Evolutionary conservation across 129 eudicot species (phyloP), one percentile per base, ranked within the genome.

Genomic region (Calendula officinalis): DNA sequence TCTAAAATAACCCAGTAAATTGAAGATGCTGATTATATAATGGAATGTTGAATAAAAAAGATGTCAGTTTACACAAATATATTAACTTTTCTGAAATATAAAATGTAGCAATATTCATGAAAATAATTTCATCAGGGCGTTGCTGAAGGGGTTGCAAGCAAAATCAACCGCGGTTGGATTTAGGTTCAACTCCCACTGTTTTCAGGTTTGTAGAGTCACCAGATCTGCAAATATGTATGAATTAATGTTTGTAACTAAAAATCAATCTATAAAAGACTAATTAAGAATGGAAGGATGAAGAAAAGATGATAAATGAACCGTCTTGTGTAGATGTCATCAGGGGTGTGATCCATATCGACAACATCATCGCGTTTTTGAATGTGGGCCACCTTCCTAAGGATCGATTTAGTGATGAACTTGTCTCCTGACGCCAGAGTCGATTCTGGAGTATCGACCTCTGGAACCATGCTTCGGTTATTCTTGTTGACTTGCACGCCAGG

Each of bases 401-500:
- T 62, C 0, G 78, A 74, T 66, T 61, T 40, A 40, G 45, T 37
- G 34, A 74, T 57, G 53, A 74, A 74, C 14, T 66, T 74, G 67
- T 53, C 64, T 16, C 77, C 70, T 7, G 62, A 62, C 5, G 78
- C 78, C 10, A 65, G 8, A 15, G 67, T 5, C 37, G 53, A 11
- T 27, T 74, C 78, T 17, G 78, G 78, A 16, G 3, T 38, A 8
- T 74, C 73, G 9, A 74, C 72, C 55, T 74, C 78, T 48, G 78
- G 73, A 45, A 74, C 41, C 78, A 74, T 66, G 78, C 78, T 74
- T 58, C 78, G 15, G 17, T 74, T 74, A 33, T 7, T 32, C 67
- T 74, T 74, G 47, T 74, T 74, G 10, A 74, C 73, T 8, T 74
- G 78, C 44, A 74, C 78, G 10, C 78, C 78, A 14, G 78, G 78